Conservation (phyloP, 2,329 filamentous ascomycete genomes). For the Daldinia eschscholtzii region DNA sequence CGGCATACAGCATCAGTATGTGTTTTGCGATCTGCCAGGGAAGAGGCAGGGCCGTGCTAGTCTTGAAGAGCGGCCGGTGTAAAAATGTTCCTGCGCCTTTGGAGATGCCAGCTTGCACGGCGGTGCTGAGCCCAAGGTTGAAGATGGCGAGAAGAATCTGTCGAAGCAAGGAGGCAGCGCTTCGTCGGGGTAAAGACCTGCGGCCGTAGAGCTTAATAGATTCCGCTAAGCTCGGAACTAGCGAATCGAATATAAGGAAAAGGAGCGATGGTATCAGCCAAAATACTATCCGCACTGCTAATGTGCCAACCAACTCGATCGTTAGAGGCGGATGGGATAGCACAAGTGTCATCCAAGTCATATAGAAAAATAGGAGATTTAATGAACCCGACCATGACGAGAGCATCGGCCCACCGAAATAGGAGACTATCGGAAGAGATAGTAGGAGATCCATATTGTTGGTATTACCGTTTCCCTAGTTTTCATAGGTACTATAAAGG, state of each 20-base stretch:
- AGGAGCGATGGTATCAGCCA: slow-evolving; percentile 79
- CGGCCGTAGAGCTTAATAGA: slow-evolving; percentile 76
- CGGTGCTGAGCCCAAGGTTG: slow-evolving; percentile 61
- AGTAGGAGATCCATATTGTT: slow-evolving; percentile 73
- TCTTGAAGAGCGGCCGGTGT: slow-evolving; percentile 60
- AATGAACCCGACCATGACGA: slow-evolving; percentile 82
- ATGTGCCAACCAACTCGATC: slow-evolving; percentile 79
- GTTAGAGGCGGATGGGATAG: slow-evolving; percentile 80
- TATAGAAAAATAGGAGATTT: slow-evolving; percentile 89
- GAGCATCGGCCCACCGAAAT: slow-evolving; percentile 70
- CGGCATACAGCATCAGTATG: slow-evolving; percentile 57
- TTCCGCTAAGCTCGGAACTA: slow-evolving; percentile 76
- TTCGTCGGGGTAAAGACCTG: slow-evolving; percentile 62
- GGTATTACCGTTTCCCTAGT: slow-evolving; percentile 9
- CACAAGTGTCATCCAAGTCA: slow-evolving; percentile 89
- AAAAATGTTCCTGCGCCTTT: slow-evolving; percentile 54
- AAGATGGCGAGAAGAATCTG: slow-evolving; percentile 59
- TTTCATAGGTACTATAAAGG: neutral
- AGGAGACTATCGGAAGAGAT: slow-evolving; percentile 79
- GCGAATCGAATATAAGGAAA: slow-evolving; percentile 79
- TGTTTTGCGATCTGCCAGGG: slow-evolving; percentile 68
- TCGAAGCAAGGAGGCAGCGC: slow-evolving; percentile 52
- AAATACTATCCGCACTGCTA: slow-evolving; percentile 75
- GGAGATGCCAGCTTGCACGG: slow-evolving; percentile 59
- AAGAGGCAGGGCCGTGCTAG: slow-evolving; percentile 63